Conservation (phyloP, 176 grass and related monocot genomes). For the Zoysia pacifica region DNA sequence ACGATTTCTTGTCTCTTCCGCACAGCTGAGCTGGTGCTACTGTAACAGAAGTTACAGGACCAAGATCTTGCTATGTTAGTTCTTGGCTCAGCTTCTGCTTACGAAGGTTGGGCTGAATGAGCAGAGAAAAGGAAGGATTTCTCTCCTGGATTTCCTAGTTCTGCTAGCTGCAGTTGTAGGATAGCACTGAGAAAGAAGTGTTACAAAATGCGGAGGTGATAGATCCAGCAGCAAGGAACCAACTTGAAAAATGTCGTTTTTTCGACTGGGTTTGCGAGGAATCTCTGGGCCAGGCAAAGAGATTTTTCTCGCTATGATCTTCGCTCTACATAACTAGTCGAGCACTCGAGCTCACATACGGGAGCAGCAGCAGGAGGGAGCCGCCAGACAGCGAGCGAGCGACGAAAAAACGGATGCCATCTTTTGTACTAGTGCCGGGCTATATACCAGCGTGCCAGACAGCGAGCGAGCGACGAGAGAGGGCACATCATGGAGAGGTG, state of each 20-base stretch:
- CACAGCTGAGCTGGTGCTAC: constrained; percentile 4
- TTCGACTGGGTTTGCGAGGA: constrained; percentile 22
- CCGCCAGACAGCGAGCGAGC: constrained; percentile 32
- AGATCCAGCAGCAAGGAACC: constrained; percentile 28
- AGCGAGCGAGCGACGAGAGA: neutral
- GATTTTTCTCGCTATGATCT: constrained; percentile 21
- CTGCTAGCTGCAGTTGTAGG: neutral
- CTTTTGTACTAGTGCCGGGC: constrained; percentile 35
- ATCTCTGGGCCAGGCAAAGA: constrained; percentile 23
- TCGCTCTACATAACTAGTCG: constrained; percentile 42
- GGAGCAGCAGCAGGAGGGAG: constrained; percentile 21
- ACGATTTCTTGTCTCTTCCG: neutral
- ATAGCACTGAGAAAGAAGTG: neutral
- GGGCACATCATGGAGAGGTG: constrained; percentile 42
- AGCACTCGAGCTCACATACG: constrained; percentile 26
- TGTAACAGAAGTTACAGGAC: constrained; percentile 22
- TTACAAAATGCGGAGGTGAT: neutral
- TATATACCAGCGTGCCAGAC: constrained; percentile 11
- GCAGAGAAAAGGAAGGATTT: neutral
- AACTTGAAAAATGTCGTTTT: constrained; percentile 24
- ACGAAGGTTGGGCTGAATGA: neutral
- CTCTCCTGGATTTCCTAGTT: constrained; percentile 27
- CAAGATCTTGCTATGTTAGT: constrained; percentile 32
- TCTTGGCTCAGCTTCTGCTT: constrained; percentile 14
- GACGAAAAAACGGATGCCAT: constrained; percentile 46